phyloP scores from a whole-genome alignment of 345 rosid species.

The Eucalyptus melliodora region DNA sequence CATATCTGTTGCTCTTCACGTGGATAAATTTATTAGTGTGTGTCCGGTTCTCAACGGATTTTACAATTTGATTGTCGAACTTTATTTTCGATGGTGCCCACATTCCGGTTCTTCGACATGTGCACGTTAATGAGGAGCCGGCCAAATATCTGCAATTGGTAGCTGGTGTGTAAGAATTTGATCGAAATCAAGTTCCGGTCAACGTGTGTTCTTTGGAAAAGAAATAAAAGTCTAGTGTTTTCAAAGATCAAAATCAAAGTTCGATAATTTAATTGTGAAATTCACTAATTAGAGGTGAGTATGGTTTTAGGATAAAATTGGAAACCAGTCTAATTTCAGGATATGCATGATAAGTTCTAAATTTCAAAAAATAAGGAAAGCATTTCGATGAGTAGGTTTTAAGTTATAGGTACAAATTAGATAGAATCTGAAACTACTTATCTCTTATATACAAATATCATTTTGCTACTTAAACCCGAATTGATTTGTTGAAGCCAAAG shows the following conservation, averaged over 20 bases:
- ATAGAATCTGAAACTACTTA: rapidly evolving
- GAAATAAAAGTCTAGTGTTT: background rate
- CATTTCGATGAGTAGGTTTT: rapidly evolving
- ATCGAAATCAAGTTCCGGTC: background rate
- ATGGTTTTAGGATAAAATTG: too few relatives aligned
- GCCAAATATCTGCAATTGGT: background rate
- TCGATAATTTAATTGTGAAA: background rate
- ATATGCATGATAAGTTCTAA: rapidly evolving
- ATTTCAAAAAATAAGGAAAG: rapidly evolving
- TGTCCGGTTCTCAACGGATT: background rate
- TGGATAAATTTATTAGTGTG: background rate
- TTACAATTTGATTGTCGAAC: background rate
- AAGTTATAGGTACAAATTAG: rapidly evolving
- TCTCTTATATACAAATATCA: rapidly evolving
- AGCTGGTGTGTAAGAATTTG: background rate
- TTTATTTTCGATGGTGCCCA: background rate
- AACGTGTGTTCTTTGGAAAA: background rate
- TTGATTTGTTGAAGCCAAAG: too few relatives aligned
- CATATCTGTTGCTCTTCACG: background rate
- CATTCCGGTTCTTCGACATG: background rate
- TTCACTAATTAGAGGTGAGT: background rate
- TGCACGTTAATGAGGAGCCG: background rate
- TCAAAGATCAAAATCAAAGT: background rate
- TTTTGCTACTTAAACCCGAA: too few relatives aligned
- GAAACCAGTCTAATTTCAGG: rapidly evolving